Evolutionary conservation across 192 early-diverging fungal species (phyloP), one percentile per base, ranked within the genome.

Genomic region (Coemansia sp.): DNA sequence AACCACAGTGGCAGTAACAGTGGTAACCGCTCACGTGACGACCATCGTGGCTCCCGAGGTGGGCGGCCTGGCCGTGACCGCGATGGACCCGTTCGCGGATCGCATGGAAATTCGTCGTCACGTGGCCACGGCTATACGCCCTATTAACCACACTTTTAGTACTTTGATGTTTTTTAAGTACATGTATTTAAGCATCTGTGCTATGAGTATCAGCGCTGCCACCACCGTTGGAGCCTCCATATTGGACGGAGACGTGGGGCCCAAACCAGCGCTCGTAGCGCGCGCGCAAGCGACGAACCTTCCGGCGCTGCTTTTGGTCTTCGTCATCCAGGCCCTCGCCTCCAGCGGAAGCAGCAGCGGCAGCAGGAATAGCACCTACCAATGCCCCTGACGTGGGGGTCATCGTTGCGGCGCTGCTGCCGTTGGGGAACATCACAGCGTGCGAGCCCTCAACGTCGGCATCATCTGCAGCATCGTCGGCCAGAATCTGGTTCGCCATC

Each of bases 251-350:
- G 61, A 83, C 76, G 59, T 78, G 75, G 8, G 81, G 75, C 13
- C 81, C 81, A 40, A 83, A 83, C 81, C 81, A 83, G 56, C 81
- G 75, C 41, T 78, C 76, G 54, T 83, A 83, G 34, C 81, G 79
- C 5, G 74, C 71, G 19, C 79, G 79, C 56, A 81, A 48, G 31
- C 79, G 74, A 21, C 79, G 79, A n/a, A 73, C 66, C 44, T 72
- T 72, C 56, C 81, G 72, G 27, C 72, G 68, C 27, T 78, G 75
- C 69, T 71, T 74, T 40, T 64, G 67, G 13, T 65, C 63, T 16
- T 78, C 76, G 14, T 74, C 71, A 13, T 72, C 70, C 37, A 67
- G 14, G 40, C 54, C 39, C 27, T 57, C 64, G 27, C 42, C 48
- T 17, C 31, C 64, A n/a, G 64, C 19, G 13, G 54, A 11, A 27